phyloP scores from a whole-genome alignment of 228 moss, liverwort and hornwort species.

The Sphagnum fallax region DNA sequence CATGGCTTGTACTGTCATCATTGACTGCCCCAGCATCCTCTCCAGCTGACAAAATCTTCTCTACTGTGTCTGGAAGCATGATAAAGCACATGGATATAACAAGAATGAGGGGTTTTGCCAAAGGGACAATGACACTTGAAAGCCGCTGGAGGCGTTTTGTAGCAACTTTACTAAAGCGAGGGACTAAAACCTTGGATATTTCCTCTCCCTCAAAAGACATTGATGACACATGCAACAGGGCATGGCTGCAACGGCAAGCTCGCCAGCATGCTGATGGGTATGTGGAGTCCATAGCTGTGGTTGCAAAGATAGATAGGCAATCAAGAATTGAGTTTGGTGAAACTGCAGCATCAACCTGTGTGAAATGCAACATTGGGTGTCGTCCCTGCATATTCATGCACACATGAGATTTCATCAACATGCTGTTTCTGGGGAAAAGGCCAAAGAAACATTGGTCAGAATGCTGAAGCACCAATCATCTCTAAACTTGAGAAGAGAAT shows the following conservation, averaged over 20 bases:
- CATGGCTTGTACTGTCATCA: constrained; percentile 26
- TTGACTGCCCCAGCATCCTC: constrained; percentile 21
- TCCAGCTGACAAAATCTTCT: constrained; percentile 24
- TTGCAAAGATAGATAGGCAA: constrained; percentile 30
- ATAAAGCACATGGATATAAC: constrained; percentile 47
- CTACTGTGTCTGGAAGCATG: constrained; percentile 36
- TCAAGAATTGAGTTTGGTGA: constrained; percentile 34
- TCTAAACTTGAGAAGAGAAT: no score
- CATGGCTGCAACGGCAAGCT: constrained; percentile 48
- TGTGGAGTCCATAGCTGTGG: constrained; percentile 32
- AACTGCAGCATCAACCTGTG: constrained; percentile 13
- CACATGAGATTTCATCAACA: neutral
- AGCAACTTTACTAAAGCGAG: constrained; percentile 33
- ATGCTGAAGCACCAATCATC: neutral
- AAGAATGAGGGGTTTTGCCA: constrained; percentile 61
- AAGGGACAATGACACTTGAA: constrained; percentile 30
- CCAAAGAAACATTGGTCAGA: constrained; percentile 1
- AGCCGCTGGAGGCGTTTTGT: constrained; percentile 37
- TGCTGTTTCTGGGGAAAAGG: neutral
- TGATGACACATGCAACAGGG: constrained; percentile 39
- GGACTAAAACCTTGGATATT: constrained; percentile 20
- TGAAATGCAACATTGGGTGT: constrained; percentile 33
- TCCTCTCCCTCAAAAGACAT: constrained; percentile 37
- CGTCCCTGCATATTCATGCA: constrained; percentile 29
- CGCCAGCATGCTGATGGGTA: constrained; percentile 50